Base-by-base conservation (phyloP, 1,284 basidiomycete genomes). In the Somion occarium region DNA sequence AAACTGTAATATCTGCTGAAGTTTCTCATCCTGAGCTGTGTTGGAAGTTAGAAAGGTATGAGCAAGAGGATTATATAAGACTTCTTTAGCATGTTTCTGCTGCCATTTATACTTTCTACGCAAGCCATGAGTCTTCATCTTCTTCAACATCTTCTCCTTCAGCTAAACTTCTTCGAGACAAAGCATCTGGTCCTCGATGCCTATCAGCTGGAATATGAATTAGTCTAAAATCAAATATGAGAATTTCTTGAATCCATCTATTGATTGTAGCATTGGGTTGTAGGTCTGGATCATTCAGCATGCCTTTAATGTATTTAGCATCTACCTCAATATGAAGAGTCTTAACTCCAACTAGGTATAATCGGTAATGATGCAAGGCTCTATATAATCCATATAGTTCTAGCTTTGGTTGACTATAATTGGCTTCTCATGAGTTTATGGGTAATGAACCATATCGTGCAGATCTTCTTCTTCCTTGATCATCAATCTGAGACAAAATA, bases 271-370 rank as follows among this genome's bases (percentile, higher is more conserved):
- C 59, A 11, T 61, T 69, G 0, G 69, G 73, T 1, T 61, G 55
- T 0, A 73, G 54, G 48, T 74, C 69, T 0, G 73, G 74, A 18
- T 74, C 69, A 38, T 69, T 64, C 2, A 77, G 57, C 74, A 76
- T 76, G 0, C 70, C 72, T 27, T 70, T 65, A 37, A 76, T 69
- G 49, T 72, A 74, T 5, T 60, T 56, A 0, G 70, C 70, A 48
- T 75, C 72, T 0, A 70, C 64, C 51, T 76, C 69, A 0, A 76
- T 61, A 2, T 61, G 43, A 0, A 75, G 58, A 4, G 69, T 70
- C 3, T 56, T 49, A 0, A 70, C 48, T 0, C 73, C 71, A 12
- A 72, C 62, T 2, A 75, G 52, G 25, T 62, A 64, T 1, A 64
- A 41, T 23, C 55, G 51, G 20, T 56, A 52, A 0, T 59, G 57